Evolutionary conservation across 495 filamentous ascomycete species (phyloP).

Genomic region (Durotheca rogersii): DNA sequence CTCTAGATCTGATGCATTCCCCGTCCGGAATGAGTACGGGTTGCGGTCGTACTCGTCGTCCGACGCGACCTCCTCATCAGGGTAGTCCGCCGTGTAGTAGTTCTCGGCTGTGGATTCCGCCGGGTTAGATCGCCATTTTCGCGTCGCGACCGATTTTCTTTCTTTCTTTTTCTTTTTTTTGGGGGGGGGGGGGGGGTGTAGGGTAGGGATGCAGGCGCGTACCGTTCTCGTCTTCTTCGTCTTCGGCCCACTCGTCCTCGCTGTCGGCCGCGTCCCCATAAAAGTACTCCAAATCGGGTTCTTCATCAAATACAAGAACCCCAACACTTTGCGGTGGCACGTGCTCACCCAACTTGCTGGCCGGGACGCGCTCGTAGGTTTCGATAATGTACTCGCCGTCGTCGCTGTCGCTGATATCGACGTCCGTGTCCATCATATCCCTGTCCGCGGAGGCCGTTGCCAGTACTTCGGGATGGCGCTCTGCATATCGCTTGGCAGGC

Average conservation of each 20-base stretch:
- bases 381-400: conserved; percentile 55
- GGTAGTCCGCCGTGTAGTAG: conserved; percentile 56
- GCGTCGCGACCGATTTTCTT: too few species aligned
- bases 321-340: conserved; percentile 46
- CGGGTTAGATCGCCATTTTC: too few species aligned
- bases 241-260: conserved; percentile 49
- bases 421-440: conserved; percentile 35
- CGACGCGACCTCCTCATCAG: conserved; percentile 56
- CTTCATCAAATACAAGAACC: conserved; percentile 52
- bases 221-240: conserved; percentile 61
- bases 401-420: conserved; percentile 39
- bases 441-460: conserved; percentile 20
- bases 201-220: neutral
- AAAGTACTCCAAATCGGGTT: conserved; percentile 55
- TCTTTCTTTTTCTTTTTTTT: too few species aligned
- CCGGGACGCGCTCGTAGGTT: conserved; percentile 54
- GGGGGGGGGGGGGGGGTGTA: too few species aligned
- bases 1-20: conserved; percentile 49
- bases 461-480: conserved; percentile 48
- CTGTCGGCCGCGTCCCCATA: conserved; percentile 48
- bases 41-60: conserved; percentile 53
- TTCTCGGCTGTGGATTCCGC: conserved; percentile 58
- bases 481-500: conserved; percentile 46
- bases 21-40: conserved; percentile 47
- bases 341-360: conserved; percentile 43